Evolutionary conservation across 805 yeast species (phyloP).

Genomic region (Blastobotrys robertii): DNA sequence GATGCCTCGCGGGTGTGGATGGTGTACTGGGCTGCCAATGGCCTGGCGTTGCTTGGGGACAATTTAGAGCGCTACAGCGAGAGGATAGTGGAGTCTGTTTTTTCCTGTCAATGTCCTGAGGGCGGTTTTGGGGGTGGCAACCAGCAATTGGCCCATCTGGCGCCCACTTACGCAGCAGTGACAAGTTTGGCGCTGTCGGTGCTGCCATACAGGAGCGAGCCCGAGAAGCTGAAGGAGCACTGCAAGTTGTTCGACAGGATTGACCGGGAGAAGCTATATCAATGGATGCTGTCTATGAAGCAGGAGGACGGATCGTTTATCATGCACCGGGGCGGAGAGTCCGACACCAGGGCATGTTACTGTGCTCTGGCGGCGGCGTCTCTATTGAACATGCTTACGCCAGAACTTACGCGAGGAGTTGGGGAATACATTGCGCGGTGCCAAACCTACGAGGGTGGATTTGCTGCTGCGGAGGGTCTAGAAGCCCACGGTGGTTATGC

Average conservation of each 20-base stretch:
- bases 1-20: constrained; percentile 95
- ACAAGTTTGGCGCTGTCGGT: constrained; percentile 44
- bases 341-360: constrained; percentile 72
- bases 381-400: constrained; percentile 51
- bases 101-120: constrained; percentile 24
- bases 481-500: constrained; percentile 99
- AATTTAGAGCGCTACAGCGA: constrained; percentile 11
- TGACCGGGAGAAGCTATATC: constrained; percentile 38
- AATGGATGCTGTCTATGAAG: constrained; percentile 62
- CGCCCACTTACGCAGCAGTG: constrained; percentile 73
- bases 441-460: constrained; percentile 94
- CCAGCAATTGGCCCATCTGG: constrained; percentile 75
- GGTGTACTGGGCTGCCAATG: constrained; percentile 70
- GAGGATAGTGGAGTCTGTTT: constrained; percentile 16
- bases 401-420: constrained; percentile 44
- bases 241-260: constrained; percentile 34
- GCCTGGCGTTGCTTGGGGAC: constrained; percentile 35
- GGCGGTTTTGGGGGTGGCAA: constrained; percentile 86
- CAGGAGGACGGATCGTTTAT: constrained; percentile 63
- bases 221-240: constrained; percentile 22
- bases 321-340: constrained; percentile 73
- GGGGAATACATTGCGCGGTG: constrained; percentile 55
- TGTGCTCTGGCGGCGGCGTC: constrained; percentile 73
- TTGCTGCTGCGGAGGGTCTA: constrained; percentile 69
- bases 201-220: too few species aligned